Evolutionary conservation across 148 eudicot species (phyloP).

Genomic region (Silene conica): DNA sequence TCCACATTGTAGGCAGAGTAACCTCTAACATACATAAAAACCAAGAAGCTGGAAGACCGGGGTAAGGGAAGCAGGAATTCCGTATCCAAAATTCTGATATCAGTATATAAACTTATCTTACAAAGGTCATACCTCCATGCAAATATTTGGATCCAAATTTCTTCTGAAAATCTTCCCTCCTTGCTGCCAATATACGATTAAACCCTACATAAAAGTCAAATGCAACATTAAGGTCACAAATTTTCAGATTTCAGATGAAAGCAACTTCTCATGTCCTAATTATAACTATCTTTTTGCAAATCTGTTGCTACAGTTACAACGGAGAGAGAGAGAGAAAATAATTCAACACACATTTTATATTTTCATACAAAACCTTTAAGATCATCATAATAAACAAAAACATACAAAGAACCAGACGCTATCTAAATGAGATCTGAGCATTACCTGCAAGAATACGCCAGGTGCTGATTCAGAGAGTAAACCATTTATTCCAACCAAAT

Average conservation of each 20-base stretch:
- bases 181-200: constrained; percentile 86
- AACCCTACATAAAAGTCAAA: constrained; percentile 44
- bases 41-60: background rate
- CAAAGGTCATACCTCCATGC: constrained; percentile 61
- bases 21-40: background rate
- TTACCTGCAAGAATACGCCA: constrained; percentile 90
- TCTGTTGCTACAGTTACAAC: background rate
- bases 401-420: background rate
- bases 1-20: too few species aligned
- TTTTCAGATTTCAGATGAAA: background rate
- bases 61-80: background rate
- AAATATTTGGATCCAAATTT: constrained; percentile 61
- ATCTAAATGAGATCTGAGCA: background rate
- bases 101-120: background rate
- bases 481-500: constrained; percentile 77
- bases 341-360: background rate
- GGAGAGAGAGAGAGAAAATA: background rate
- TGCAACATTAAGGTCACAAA: background rate
- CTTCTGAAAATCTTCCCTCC: constrained; percentile 82
- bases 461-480: constrained; percentile 70
- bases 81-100: background rate
- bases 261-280: background rate
- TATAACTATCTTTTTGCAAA: background rate
- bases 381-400: background rate
- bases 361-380: background rate